Conservation (phyloP, 176 grass and related monocot genomes). For the Chloris gayana region DNA sequence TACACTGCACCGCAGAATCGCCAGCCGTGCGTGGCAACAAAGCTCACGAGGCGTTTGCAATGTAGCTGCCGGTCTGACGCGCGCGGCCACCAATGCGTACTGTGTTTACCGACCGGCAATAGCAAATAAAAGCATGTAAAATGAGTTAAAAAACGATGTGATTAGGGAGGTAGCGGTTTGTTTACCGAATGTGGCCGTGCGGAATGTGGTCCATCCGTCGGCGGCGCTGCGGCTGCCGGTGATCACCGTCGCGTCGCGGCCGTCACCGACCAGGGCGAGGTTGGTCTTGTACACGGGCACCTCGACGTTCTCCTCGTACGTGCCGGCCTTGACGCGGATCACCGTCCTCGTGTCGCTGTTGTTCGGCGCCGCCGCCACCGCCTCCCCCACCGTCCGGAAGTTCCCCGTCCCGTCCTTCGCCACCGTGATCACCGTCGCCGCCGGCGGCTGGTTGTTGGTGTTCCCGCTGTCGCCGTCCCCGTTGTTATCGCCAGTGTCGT, state of each 20-base stretch:
- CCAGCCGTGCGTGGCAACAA: slow-evolving; percentile 5
- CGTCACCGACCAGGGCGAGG: slow-evolving; percentile 60
- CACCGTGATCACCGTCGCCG: slow-evolving; percentile 56
- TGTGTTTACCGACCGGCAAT: no score
- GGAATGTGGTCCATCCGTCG: slow-evolving; percentile 74
- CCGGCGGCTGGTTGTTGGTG: not conserved
- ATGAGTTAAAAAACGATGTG: not conserved
- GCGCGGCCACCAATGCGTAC: no score
- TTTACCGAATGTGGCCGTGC: slow-evolving; percentile 72
- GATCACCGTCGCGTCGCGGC: slow-evolving; percentile 62
- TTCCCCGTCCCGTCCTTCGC: slow-evolving; percentile 63
- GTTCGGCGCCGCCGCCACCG: slow-evolving; percentile 60
- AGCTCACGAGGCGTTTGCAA: not conserved
- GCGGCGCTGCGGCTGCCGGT: slow-evolving; percentile 62
- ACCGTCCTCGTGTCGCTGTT: slow-evolving; percentile 56
- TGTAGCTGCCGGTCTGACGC: not conserved
- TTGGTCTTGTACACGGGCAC: slow-evolving; percentile 57
- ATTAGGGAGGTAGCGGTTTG: not conserved
- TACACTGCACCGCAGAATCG: not conserved
- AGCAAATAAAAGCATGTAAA: not conserved
- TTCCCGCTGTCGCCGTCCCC: not conserved
- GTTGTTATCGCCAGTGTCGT: not conserved
- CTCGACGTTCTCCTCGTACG: slow-evolving; percentile 88
- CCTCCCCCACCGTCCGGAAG: slow-evolving; percentile 67
- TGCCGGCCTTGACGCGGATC: slow-evolving; percentile 62